Evolutionary conservation across 805 yeast genomes (phyloP), one percentile per base, ranked within the genome.

Genomic region (Metschnikowia santaceciliae): DNA sequence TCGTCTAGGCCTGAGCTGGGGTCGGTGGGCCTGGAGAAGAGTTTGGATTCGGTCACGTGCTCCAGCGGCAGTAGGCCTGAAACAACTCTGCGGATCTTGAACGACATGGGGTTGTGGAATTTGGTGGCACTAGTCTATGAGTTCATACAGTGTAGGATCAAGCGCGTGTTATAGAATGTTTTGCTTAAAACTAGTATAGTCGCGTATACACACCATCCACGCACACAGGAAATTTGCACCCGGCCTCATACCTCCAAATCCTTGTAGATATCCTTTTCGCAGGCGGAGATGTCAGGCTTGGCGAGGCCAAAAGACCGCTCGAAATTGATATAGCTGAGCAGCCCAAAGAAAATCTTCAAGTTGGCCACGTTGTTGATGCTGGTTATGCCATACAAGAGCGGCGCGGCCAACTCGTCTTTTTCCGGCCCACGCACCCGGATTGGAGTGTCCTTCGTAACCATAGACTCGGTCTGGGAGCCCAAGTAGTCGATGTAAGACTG

Each of bases 331-430:
- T 83, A 76, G 51, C 90, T 80, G 47, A 88, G 66, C 44, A 79
- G 80, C 52, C 82, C 83, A 60, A 88, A 87, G 61, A 86, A 89
- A 14, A 76, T 76, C 45, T 81, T 78, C 56, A 90, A 67, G 32
- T 80, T 77, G 1, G 72, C 66, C 13, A 83, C 57, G 35, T 69
- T 65, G 1, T 63, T 61, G 20, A 82, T 67, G 1, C 57, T 59
- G 32, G 66, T 67, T 4, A 77, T 68, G 1, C 80, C 82, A 5
- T 54, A 40, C 41, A 82, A 67, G 38, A 84, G 63, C 0, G 87
- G 88, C 8, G 53, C 56, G 39, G 74, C 63, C 42, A 40, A 43
- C 11, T 42, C 51, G 19, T 49, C 53, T 17, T 46, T 68, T 44
- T 55, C 62, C 42, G 67, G 70, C 34, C 57, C 75, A 38, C 69